Conservation (phyloP, 345 rosid species). For the Nephelium lappaceum region DNA sequence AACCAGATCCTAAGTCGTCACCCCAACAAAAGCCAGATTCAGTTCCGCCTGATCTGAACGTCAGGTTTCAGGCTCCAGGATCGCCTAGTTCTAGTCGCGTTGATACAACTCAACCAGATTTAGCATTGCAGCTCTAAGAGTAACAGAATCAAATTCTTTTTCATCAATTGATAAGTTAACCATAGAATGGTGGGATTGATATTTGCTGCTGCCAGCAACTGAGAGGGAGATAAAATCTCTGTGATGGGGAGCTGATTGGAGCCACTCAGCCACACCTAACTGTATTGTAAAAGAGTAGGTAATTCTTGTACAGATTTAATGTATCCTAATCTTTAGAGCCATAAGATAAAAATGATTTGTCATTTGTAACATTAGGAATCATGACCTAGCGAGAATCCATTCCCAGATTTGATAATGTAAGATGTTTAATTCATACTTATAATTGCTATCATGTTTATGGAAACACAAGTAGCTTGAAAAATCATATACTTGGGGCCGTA, state of each 20-base stretch:
- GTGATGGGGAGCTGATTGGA: constrained; percentile 26
- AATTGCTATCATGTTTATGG: neutral
- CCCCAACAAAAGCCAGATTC: constrained; percentile 33
- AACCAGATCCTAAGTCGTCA: constrained; percentile 25
- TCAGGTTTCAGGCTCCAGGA: constrained; percentile 46
- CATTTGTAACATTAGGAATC: constrained; percentile 30
- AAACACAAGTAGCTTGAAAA: neutral
- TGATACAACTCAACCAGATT: constrained; percentile 54
- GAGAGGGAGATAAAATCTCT: constrained; percentile 24
- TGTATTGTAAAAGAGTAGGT: constrained; percentile 31
- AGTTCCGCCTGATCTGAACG: constrained; percentile 49
- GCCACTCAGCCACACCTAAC: constrained; percentile 32
- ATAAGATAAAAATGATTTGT: constrained; percentile 17
- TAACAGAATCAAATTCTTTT: constrained; percentile 4
- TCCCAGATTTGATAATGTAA: constrained; percentile 9
- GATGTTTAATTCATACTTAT: constrained; percentile 9
- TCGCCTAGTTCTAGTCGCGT: constrained; percentile 41
- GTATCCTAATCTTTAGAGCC: constrained; percentile 32
- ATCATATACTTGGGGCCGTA: neutral
- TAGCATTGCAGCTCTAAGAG: constrained; percentile 61
- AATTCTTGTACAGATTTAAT: constrained; percentile 42
- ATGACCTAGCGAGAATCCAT: constrained; percentile 13
- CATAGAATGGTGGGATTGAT: constrained; percentile 30
- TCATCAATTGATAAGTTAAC: constrained; percentile 28
- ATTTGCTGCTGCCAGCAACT: constrained; percentile 10